These are phyloP conservation scores for Elsinoe perseae DNA, from an alignment of 2,329 filamentous ascomycete species.

Conservation along the genomic window DNA sequence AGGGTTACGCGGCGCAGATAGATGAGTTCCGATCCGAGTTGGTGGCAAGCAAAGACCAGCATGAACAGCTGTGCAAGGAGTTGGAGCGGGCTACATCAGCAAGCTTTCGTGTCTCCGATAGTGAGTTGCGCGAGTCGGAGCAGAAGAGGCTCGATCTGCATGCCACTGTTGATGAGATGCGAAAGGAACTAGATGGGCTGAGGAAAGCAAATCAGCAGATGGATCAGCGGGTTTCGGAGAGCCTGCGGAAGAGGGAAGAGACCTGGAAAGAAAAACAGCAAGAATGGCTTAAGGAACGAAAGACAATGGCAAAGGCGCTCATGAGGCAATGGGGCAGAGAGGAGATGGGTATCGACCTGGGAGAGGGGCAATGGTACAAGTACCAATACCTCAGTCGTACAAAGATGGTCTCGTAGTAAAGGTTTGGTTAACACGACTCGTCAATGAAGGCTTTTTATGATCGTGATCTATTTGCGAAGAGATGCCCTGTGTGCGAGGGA, in stretches of 20 bases:
- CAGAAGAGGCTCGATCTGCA: slow-evolving; percentile 12
- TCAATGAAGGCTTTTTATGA: slow-evolving; percentile 11
- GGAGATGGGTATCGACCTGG: slow-evolving; percentile 26
- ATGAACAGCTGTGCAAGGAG: slow-evolving; percentile 22
- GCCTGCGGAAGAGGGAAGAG: slow-evolving; percentile 10
- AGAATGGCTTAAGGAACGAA: slow-evolving; percentile 26
- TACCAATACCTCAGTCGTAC: slow-evolving; percentile 25
- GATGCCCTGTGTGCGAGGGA: neutral
- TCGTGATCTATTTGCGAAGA: neutral
- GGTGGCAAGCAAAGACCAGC: slow-evolving; percentile 21
- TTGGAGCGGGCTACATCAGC: slow-evolving; percentile 17
- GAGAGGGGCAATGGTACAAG: slow-evolving; percentile 26
- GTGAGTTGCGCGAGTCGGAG: slow-evolving; percentile 9
- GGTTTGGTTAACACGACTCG: neutral
- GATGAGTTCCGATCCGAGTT: slow-evolving; percentile 21
- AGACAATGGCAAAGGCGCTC: slow-evolving; percentile 43
- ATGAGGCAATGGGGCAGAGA: slow-evolving; percentile 74
- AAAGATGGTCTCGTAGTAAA: neutral
- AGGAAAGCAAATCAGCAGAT: slow-evolving; percentile 21
- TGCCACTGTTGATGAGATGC: neutral
- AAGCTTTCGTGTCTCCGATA: slow-evolving; percentile 21
- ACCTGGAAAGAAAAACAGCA: neutral
- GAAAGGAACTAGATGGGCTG: slow-evolving; percentile 21
- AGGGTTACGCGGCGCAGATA: slow-evolving; percentile 18
- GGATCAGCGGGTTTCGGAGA: slow-evolving; percentile 13